Conservation (phyloP, 2,329 filamentous ascomycete species). For the Lachnellula hyalina region DNA sequence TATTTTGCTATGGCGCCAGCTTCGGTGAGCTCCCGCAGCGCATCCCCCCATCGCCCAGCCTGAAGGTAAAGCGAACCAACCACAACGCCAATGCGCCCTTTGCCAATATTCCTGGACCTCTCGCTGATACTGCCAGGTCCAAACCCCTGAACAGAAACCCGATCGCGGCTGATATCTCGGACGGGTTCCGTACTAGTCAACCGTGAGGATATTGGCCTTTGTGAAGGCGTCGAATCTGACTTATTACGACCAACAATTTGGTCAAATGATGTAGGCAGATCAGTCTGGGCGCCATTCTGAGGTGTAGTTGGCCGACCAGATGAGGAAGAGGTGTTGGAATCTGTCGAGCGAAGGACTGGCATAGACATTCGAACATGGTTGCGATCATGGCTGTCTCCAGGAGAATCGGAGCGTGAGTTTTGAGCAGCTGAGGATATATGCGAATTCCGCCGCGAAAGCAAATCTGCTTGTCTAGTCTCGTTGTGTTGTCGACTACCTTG, state of each 20-base stretch:
- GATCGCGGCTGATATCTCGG: constrained; percentile 36
- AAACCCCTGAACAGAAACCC: constrained; percentile 66
- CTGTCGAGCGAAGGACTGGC: constrained; percentile 48
- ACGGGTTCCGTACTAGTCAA: constrained; percentile 15
- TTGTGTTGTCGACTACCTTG: constrained; percentile 38
- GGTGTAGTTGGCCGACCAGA: constrained; percentile 35
- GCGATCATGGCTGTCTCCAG: constrained; percentile 51
- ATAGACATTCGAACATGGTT: constrained; percentile 72
- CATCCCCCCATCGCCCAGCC: constrained; percentile 85
- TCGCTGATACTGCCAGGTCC: constrained; percentile 67
- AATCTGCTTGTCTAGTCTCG: constrained; percentile 38
- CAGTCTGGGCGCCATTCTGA: constrained; percentile 19
- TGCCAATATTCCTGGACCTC: constrained; percentile 72
- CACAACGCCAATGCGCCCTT: constrained; percentile 71
- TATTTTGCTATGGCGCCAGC: constrained; percentile 71
- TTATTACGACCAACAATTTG: constrained; percentile 20
- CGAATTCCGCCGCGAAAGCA: constrained; percentile 47
- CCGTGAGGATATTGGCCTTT: constrained; percentile 18
- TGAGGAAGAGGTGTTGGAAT: constrained; percentile 25
- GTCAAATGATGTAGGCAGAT: constrained; percentile 22
- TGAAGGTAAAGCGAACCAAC: constrained; percentile 83
- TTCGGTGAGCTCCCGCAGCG: constrained; percentile 75
- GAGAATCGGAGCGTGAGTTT: constrained; percentile 48
- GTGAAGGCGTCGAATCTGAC: constrained; percentile 5
- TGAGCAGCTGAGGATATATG: constrained; percentile 43